Conservation (phyloP, 2,329 filamentous ascomycete species). For the Stagonosporopsis vannaccii region DNA sequence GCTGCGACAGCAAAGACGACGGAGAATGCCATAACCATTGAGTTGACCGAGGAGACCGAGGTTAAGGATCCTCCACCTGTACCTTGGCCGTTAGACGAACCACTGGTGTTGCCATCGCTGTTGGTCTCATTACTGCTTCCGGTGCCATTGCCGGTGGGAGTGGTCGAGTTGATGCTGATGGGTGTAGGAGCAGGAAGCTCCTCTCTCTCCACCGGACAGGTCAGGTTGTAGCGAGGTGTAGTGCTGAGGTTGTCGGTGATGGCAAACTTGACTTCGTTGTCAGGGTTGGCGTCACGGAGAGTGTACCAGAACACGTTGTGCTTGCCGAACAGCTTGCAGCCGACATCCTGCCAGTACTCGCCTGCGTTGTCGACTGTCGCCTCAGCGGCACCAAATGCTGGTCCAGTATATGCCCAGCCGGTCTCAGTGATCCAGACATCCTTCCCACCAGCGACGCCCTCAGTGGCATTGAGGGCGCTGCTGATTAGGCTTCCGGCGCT, state of each 20-base stretch:
- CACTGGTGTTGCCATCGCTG: slow-evolving; percentile 2
- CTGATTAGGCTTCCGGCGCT: slow-evolving; percentile 51
- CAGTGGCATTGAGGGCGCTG: slow-evolving; percentile 37
- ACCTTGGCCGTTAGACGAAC: slow-evolving; percentile 10
- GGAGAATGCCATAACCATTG: slow-evolving; percentile 35
- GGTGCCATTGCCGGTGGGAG: slow-evolving; percentile 20
- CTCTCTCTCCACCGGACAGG: slow-evolving; percentile 51
- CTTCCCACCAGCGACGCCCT: slow-evolving; percentile 41
- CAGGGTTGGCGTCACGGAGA: slow-evolving; percentile 57
- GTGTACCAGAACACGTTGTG: slow-evolving; percentile 49
- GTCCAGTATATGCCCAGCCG: slow-evolving; percentile 45
- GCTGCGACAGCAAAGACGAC: slow-evolving; percentile 36
- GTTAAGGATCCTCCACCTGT: slow-evolving; percentile 21
- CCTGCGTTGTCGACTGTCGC: slow-evolving; percentile 41
- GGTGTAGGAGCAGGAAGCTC: slow-evolving; percentile 24
- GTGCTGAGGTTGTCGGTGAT: slow-evolving; percentile 63
- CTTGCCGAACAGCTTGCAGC: slow-evolving; percentile 44
- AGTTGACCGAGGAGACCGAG: slow-evolving; percentile 30
- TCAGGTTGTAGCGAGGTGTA: slow-evolving; percentile 61
- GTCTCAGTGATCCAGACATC: slow-evolving; percentile 51
- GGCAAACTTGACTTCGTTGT: slow-evolving; percentile 65
- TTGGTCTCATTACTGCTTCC: slow-evolving; percentile 20
- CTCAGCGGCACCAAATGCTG: slow-evolving; percentile 37
- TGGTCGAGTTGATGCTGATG: slow-evolving; percentile 24
- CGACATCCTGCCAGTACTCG: slow-evolving; percentile 45